These are phyloP conservation scores for Naganishia vishniacii DNA, from an alignment of 768 basidiomycete genomes.

Conservation along the genomic window DNA sequence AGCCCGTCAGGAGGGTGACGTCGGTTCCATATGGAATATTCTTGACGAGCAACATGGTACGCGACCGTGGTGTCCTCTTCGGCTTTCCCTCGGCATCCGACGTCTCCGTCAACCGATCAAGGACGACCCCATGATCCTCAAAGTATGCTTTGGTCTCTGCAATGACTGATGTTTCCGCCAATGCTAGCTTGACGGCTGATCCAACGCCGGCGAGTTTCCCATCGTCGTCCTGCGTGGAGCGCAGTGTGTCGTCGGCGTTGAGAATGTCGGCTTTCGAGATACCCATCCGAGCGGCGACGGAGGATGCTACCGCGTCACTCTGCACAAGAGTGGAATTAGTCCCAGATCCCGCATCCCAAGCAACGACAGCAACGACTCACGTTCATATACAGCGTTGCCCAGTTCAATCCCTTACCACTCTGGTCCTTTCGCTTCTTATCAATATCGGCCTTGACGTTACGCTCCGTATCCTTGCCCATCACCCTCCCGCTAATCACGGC, in stretches of 20 bases:
- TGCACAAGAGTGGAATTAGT: constrained; percentile 44
- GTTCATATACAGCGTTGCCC: constrained; percentile 87
- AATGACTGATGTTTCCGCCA: constrained; percentile 94
- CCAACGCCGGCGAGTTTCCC: constrained; percentile 33
- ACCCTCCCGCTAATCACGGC: constrained; percentile 34
- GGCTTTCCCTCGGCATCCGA: constrained; percentile 25
- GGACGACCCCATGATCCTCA: constrained; percentile 50
- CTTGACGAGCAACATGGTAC: constrained; percentile 83
- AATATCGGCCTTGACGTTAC: constrained; percentile 37
- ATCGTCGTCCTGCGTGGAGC: constrained; percentile 52
- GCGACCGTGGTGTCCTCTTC: constrained; percentile 54
- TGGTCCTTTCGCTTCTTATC: constrained; percentile 47
- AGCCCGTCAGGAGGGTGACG: constrained; percentile 63
- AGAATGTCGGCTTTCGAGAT: constrained; percentile 81
- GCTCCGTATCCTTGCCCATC: constrained; percentile 40
- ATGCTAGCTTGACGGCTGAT: constrained; percentile 83
- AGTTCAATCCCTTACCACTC: constrained; percentile 40
- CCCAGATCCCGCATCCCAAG: constrained; percentile 57
- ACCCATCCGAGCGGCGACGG: constrained; percentile 80
- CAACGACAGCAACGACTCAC: neutral
- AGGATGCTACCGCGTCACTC: constrained; percentile 85
- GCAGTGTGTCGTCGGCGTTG: constrained; percentile 60
- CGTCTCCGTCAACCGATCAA: constrained; percentile 27
- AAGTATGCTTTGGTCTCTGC: constrained; percentile 88
- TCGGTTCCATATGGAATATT: constrained; percentile 92